phyloP scores from a whole-genome alignment of 2,329 filamentous ascomycete genomes.

The Aspergillus quadricinctus region DNA sequence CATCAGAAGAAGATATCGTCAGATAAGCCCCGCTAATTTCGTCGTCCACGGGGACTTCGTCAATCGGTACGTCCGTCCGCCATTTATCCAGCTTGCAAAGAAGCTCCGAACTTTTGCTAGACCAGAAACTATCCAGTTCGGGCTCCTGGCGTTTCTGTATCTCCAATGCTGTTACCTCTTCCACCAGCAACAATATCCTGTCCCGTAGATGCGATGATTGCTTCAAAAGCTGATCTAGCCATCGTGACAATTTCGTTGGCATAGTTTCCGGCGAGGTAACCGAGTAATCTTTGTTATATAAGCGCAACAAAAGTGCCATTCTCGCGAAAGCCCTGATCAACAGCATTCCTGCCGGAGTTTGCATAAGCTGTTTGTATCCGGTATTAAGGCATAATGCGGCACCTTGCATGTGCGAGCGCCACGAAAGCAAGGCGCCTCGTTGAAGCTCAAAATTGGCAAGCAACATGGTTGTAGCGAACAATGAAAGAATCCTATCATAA shows the following conservation, averaged over 20 bases:
- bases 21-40: conserved; percentile 1
- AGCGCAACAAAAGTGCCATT: conserved; percentile 12
- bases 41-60: conserved; percentile 8
- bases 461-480: conserved; percentile 10
- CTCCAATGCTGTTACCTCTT: conserved; percentile 9
- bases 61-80: conserved; percentile 2
- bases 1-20: conserved; percentile 5
- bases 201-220: conserved; percentile 6
- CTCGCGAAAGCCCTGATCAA: conserved; percentile 10
- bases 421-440: conserved; percentile 7
- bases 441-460: conserved; percentile 14
- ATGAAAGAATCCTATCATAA: conserved; percentile 4
- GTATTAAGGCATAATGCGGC: conserved; percentile 8
- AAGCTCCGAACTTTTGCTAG: conserved; percentile 1
- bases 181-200: conserved; percentile 6
- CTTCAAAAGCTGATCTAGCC: conserved; percentile 5
- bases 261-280: conserved; percentile 9
- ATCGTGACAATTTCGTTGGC: conserved; percentile 1
- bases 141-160: conserved; percentile 11
- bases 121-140: conserved; percentile 1
- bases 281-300: conserved; percentile 12
- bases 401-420: conserved; percentile 12
- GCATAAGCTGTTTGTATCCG: conserved; percentile 3
- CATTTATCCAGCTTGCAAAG: conserved; percentile 1
- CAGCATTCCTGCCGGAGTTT: conserved; percentile 7